Conservation (phyloP, 2,329 filamentous ascomycete species). For the Aspergillus ustus region DNA sequence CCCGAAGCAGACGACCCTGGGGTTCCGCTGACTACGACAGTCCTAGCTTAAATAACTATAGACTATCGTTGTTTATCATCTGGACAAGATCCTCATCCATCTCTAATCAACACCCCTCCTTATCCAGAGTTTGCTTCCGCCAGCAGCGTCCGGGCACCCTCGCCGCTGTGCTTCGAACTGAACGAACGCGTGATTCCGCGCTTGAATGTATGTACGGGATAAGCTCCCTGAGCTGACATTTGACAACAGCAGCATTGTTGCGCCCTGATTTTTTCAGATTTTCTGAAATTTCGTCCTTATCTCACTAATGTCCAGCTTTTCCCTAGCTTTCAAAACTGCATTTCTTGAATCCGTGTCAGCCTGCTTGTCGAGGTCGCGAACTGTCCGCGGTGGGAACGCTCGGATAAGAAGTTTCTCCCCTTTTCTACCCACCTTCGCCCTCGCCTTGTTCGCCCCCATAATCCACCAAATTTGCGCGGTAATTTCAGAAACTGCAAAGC, state of each 20-base stretch:
- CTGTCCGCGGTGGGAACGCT: slow-evolving; percentile 17
- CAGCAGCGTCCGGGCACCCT: background rate
- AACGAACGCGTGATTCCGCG: slow-evolving; percentile 1
- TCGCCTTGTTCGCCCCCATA: slow-evolving; percentile 1
- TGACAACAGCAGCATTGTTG: background rate
- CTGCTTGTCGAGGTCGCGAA: background rate
- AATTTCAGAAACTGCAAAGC: background rate
- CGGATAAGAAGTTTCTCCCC: slow-evolving; percentile 21
- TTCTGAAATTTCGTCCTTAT: background rate
- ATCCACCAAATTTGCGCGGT: background rate
- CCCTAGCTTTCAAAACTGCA: background rate
- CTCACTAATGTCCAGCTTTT: slow-evolving; percentile 2
- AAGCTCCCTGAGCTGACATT: slow-evolving; percentile 12
- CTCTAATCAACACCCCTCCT: background rate
- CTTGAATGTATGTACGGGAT: slow-evolving; percentile 15
- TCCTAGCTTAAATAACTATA: slow-evolving; percentile 1
- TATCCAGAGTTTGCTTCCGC: background rate
- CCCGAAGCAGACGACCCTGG: background rate
- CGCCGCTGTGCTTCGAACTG: background rate
- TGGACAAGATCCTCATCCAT: background rate
- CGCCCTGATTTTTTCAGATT: background rate
- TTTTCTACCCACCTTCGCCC: slow-evolving; percentile 16
- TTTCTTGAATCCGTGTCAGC: background rate
- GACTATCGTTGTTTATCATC: slow-evolving; percentile 3
- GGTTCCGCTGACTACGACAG: slow-evolving; percentile 8